Evolutionary conservation across 2,329 filamentous ascomycete species (phyloP).

Genomic region (Fusarium sp.): DNA sequence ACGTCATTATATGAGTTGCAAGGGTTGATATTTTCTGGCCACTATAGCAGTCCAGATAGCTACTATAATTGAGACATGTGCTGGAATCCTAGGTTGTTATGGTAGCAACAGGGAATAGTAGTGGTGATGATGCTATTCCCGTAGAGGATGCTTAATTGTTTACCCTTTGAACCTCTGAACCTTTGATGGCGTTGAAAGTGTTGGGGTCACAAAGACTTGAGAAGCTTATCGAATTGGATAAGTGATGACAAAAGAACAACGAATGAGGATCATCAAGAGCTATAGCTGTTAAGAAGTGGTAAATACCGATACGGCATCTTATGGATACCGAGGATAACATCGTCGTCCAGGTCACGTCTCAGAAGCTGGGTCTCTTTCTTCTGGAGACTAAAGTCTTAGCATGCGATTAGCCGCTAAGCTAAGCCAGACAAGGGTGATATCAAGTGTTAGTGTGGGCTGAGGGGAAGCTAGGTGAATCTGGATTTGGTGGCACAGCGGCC

Average conservation of each 20-base stretch:
- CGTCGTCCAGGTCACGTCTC: constrained; percentile 36
- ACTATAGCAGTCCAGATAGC: neutral
- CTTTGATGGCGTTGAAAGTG: neutral
- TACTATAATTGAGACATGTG: constrained; percentile 18
- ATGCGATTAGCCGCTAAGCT: constrained; percentile 16
- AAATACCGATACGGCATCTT: neutral
- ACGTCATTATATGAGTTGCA: constrained; percentile 33
- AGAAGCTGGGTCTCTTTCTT: constrained; percentile 19
- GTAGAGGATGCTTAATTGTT: neutral
- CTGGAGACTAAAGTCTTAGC: neutral
- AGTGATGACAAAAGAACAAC: neutral
- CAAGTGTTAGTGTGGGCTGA: constrained; percentile 10
- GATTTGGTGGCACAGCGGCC: constrained; percentile 12
- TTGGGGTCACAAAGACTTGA: neutral
- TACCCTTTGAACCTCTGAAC: neutral
- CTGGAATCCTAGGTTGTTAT: constrained; percentile 31
- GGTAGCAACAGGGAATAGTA: constrained; percentile 27
- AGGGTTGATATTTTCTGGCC: constrained; percentile 5
- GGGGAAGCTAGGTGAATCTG: constrained; percentile 17
- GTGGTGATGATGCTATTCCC: constrained; percentile 10
- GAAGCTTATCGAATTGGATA: neutral
- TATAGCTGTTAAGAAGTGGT: neutral
- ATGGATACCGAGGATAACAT: constrained; percentile 6
- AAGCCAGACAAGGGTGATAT: constrained; percentile 19
- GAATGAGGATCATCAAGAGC: neutral